phyloP scores from a whole-genome alignment of 495 filamentous ascomycete genomes.

The Neurospora sp. region DNA sequence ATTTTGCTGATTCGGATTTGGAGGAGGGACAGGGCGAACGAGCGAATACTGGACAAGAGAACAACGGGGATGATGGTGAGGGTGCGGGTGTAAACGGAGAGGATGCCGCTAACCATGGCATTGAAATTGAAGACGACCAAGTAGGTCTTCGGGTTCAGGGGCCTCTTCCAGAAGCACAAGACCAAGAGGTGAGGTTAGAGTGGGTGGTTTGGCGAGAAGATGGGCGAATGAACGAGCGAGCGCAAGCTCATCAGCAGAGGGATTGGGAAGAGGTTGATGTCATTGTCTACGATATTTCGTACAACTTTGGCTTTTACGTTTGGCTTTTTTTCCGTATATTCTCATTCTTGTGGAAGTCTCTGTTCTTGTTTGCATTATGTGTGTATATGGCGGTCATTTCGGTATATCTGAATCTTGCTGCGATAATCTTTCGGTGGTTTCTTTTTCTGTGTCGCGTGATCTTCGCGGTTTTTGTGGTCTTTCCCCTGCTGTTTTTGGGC shows the following conservation, averaged over 20 bases:
- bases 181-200: not conserved
- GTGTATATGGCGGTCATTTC: not conserved
- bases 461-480: not conserved
- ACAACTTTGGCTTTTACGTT: not conserved
- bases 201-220: not conserved
- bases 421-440: not conserved
- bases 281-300: not conserved
- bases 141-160: not conserved
- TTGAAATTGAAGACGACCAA: not conserved
- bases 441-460: not conserved
- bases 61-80: not conserved
- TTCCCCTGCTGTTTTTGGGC: not conserved
- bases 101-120: not conserved
- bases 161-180: not conserved
- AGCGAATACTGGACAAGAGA: not conserved
- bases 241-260: not conserved
- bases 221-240: not conserved
- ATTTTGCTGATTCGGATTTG: not conserved
- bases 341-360: not conserved
- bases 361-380: not conserved
- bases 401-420: not conserved
- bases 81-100: not conserved
- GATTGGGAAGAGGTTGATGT: not conserved
- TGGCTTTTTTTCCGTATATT: not conserved
- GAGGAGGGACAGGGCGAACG: not conserved